These are phyloP conservation scores for Aspergillus aculeatinus DNA, from an alignment of 2,329 filamentous ascomycete species.

Conservation along the genomic window DNA sequence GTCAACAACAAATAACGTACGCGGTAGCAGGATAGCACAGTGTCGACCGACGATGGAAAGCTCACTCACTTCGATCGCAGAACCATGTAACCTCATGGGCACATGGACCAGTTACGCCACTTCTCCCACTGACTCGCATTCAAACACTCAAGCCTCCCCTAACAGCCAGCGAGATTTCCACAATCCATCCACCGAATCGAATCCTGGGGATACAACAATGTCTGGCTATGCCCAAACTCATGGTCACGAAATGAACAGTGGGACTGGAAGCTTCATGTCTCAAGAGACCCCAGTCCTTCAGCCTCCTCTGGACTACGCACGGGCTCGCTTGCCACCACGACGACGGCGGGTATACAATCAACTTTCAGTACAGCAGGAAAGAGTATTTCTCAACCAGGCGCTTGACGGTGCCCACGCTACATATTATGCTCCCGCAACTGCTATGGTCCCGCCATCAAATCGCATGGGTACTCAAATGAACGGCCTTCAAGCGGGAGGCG, in stretches of 20 bases:
- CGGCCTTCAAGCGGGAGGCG: background rate
- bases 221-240: background rate
- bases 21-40: background rate
- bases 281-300: background rate
- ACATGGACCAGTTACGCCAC: background rate
- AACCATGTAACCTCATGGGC: background rate
- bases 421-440: background rate
- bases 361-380: background rate
- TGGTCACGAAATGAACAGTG: background rate
- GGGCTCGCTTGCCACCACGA: background rate
- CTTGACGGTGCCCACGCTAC: background rate
- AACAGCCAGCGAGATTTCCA: background rate
- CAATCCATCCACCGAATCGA: background rate
- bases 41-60: background rate
- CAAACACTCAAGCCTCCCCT: background rate
- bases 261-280: background rate
- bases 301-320: background rate
- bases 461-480: background rate
- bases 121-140: background rate
- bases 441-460: background rate
- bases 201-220: background rate
- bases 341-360: background rate
- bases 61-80: background rate
- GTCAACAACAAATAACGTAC: no score
- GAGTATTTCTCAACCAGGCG: background rate